Base-by-base conservation (phyloP, 2,329 filamentous ascomycete genomes). In the Colletotrichum tamarilloi region DNA sequence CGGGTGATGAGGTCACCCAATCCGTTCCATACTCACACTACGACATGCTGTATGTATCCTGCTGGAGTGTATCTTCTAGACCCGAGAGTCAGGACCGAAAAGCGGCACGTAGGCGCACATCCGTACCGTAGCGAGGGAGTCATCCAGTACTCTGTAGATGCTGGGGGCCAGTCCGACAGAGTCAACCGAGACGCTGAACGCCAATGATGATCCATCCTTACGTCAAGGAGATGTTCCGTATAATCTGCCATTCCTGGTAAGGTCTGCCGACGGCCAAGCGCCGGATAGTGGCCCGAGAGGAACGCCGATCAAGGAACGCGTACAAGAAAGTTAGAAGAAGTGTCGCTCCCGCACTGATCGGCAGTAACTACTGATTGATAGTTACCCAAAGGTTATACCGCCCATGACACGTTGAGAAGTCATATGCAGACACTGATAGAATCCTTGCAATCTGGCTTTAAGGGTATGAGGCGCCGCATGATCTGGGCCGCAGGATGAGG, bases 11-110 rank as follows among this genome's bases (percentile, higher is more conserved):
- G 42, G 46, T 70, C 59, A 65, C 35, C 19, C n/a, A 16, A 35
- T 19, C 56, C 35, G 42, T n/a, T 55, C 16, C 53, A 42, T 55
- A 66, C 65, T 46, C 57, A 55, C 70, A 46, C 24, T 22, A 35
- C 24, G 22, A 53, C 24, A 38, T 55, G 16, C 38, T 42, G 38
- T 42, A 49, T 63, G 53, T 30, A 64, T 55, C 14, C 14, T 35
- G 63, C 32, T 49, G 72, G 56, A 28, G 57, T 56, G 42, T 52
- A 46, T 30, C 38, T 56, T 72, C 53, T 22, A 64, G 53, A 68
- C 68, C 59, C 58, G 72, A 73, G 32, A 56, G 24, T 65, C 66
- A 73, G 70, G 70, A n/a, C 24, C 30, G 16, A 65, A 62, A 16
- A 22, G 32, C 60, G 22, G 56, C 60, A 65, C 49, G 46, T 26